Evolutionary conservation across 495 filamentous ascomycete species (phyloP), one percentile per base, ranked within the genome.

Genomic region (Aspergillus steynii): DNA sequence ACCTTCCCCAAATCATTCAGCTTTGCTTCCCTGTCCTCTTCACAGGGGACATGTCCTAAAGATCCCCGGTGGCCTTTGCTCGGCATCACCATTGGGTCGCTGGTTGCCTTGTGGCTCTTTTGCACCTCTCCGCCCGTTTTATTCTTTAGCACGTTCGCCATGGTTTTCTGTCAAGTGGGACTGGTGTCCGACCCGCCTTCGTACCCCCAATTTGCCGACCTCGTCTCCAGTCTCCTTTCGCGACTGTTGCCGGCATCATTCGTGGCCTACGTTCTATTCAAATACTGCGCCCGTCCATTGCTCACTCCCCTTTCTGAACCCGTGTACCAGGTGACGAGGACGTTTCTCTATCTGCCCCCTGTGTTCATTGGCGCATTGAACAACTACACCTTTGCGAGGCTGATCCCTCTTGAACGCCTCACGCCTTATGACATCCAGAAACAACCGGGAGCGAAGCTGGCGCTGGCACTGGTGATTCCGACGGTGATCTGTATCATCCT

Each of bases 311-410:
- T 91, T 4, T 83, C 81, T 0, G 85, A 87, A 3, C 77, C 77
- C 9, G 73, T 77, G 28, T 80, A 80, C 31, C 87, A 90, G 62
- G 53, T 90, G 29, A 88, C 90, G 61, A 92, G 88, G 75, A 85
- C 89, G 0, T 65, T 95, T 7, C 76, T 94, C 45, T 95, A 86
- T 82, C 74, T 95, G 12, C 87, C 88, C 1, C 82, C 82, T 15
- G 85, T 85, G 60, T 96, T 93, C 85, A 81, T 95, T 60, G 92
- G 90, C 20, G 85, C 89, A 0, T 74, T 96, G 56, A 89, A 88
- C 48, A 96, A 96, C 66, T 88, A 93, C 64, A 95, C 92, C 1
- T 87, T 96, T 67, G 88, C 90, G 49, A 75, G 74, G 5, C 84
- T 87, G 74, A 92, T 96, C 63, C 92, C 92, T 4, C 89, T 96